Conservation (phyloP, 2,329 filamentous ascomycete species). For the Aspergillus niger region DNA sequence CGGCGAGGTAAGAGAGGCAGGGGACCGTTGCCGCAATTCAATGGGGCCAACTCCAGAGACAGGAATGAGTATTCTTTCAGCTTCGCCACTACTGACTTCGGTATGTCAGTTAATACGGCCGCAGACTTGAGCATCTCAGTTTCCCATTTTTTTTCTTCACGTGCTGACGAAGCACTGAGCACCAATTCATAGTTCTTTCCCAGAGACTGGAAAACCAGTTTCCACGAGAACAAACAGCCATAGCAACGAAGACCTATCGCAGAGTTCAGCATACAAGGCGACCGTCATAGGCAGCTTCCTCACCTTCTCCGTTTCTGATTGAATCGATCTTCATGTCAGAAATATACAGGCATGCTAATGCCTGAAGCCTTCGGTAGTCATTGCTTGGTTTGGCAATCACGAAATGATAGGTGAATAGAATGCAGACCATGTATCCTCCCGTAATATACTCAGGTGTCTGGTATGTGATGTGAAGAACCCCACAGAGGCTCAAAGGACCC, state of each 20-base stretch:
- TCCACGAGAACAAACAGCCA: slow-evolving; percentile 87
- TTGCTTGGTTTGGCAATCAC: slow-evolving; percentile 71
- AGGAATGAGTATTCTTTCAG: slow-evolving; percentile 45
- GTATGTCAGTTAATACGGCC: slow-evolving; percentile 53
- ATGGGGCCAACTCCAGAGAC: slow-evolving; percentile 68
- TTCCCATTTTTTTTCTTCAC: slow-evolving; percentile 81
- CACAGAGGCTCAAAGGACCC: slow-evolving; percentile 79
- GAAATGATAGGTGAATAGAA: slow-evolving; percentile 79
- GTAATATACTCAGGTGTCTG: slow-evolving; percentile 67
- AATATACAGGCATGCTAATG: slow-evolving; percentile 73
- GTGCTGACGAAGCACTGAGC: slow-evolving; percentile 78
- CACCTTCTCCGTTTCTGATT: slow-evolving; percentile 38
- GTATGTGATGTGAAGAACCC: slow-evolving; percentile 80
- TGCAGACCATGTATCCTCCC: slow-evolving; percentile 80
- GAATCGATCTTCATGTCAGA: slow-evolving; percentile 41
- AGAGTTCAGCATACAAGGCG: slow-evolving; percentile 14
- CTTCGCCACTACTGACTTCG: slow-evolving; percentile 44
- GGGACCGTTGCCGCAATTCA: slow-evolving; percentile 75
- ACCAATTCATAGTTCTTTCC: slow-evolving; percentile 81
- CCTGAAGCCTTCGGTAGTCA: slow-evolving; percentile 67
- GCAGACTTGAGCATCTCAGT: slow-evolving; percentile 61
- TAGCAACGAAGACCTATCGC: slow-evolving; percentile 78
- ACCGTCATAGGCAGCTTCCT: not conserved
- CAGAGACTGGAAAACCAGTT: slow-evolving; percentile 77
- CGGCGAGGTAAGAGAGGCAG: slow-evolving; percentile 59